Evolutionary conservation across 2,329 filamentous ascomycete species (phyloP).

Genomic region (Chlorencoelia australis): DNA sequence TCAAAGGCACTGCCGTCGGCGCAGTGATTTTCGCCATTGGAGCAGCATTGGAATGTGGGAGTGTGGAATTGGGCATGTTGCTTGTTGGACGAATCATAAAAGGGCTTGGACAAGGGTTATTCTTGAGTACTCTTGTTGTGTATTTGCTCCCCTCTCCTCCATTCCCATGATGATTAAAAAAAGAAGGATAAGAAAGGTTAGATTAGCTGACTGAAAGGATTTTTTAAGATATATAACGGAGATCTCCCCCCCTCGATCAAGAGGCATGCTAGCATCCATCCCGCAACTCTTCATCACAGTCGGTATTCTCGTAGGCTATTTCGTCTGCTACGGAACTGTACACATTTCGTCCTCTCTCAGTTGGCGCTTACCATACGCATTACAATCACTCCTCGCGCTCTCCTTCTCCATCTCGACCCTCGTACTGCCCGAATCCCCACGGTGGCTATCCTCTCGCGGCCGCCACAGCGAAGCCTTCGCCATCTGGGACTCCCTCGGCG

Average conservation of each 20-base stretch:
- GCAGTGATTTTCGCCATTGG: slow-evolving; percentile 42
- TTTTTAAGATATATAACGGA: slow-evolving; percentile 55
- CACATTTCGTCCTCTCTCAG: slow-evolving; percentile 37
- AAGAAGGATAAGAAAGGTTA: too few species aligned
- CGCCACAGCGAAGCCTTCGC: slow-evolving; percentile 35
- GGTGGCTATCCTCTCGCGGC: slow-evolving; percentile 45
- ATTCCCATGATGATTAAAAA: too few species aligned
- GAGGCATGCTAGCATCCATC: slow-evolving; percentile 41
- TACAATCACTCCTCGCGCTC: slow-evolving; percentile 35
- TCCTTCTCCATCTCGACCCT: slow-evolving; percentile 29
- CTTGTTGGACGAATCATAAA: slow-evolving; percentile 43
- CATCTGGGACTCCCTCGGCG: slow-evolving; percentile 26
- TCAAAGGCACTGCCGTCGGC: slow-evolving; percentile 39
- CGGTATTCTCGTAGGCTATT: slow-evolving; percentile 46
- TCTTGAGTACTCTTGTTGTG: slow-evolving; percentile 44
- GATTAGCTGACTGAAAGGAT: too few species aligned
- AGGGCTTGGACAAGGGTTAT: slow-evolving; percentile 51
- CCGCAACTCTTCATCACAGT: slow-evolving; percentile 42
- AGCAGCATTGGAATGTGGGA: slow-evolving; percentile 39
- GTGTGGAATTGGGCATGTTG: slow-evolving; percentile 40
- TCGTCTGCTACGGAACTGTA: slow-evolving; percentile 47
- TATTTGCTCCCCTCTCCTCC: too few species aligned
- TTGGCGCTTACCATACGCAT: slow-evolving; percentile 46
- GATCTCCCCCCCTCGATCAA: slow-evolving; percentile 40
- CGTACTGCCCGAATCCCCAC: slow-evolving; percentile 43